Base-by-base conservation (phyloP, 148 eudicot genomes). In the Rhododendron kiyosumense region DNA sequence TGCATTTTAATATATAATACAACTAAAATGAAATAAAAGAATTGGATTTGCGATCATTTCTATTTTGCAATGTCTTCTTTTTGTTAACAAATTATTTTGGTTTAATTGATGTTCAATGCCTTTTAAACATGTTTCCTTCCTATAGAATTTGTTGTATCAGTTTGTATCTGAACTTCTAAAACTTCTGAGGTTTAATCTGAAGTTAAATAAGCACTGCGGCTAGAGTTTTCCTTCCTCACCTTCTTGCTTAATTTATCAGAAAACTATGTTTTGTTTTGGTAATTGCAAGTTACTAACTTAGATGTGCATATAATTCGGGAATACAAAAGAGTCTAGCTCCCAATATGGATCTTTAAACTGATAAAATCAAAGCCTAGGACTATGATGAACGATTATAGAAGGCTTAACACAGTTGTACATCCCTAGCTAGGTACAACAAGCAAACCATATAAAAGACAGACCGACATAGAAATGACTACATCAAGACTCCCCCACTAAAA, bases 1-100 rank as follows among this genome's bases (percentile, higher is more conserved):
- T 22, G 79, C 54, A 24, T 41, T 63, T 65, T 32, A 18, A 9
- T 20, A 30, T 36, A 65, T 30, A 85, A 87, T 81, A 49, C 87
- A 22, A 20, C 76, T 84, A 67, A 81, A 67, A 81, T 17, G 18
- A 63, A 82, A 82, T 61, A 7, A 14, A 4, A 15, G 32, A 20
- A 8, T 73, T 34, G 46, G 9, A 51, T 30, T 45, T 51, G 28
- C 24, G 13, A 34, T 51, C 3, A 13, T 63, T 81, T 57, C 10
- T 36, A 36, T 36, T 81, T 41, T 78, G 34, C 41, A 24, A 18
- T 32, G 79, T 75, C 79, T 34, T 76, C 38, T 76, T 38, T 32
- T 71, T 13, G 3, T 14, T 45, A 32, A 41, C 45, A 7, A 22
- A 18, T 41, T 20, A 10, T 38, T 80, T 30, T 51, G 65, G 0